Conservation (phyloP, 768 basidiomycete species). For the Pleurotus salmoneostramineus region DNA sequence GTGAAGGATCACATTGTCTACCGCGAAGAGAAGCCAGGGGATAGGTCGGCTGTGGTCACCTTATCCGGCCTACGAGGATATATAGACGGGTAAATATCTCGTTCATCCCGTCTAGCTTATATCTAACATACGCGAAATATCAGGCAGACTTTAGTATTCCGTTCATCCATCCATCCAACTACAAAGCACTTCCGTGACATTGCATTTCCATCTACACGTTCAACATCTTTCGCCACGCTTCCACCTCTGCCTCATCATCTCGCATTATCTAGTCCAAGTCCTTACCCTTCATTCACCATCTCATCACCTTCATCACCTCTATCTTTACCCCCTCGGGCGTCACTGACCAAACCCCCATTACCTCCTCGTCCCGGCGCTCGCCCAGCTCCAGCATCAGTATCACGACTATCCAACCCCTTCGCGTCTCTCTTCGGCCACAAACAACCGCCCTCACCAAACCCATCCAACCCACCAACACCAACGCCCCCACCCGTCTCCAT, state of each 20-base stretch:
- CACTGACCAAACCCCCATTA: slow-evolving; percentile 30
- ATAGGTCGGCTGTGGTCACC: slow-evolving; percentile 58
- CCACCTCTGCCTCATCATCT: slow-evolving; percentile 16
- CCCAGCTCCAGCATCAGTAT: slow-evolving; percentile 19
- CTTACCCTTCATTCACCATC: slow-evolving; percentile 7
- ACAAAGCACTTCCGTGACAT: slow-evolving; percentile 15
- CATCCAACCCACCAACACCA: slow-evolving; percentile 20
- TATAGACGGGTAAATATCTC: slow-evolving; percentile 44
- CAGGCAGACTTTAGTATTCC: slow-evolving; percentile 37
- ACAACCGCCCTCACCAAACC: slow-evolving; percentile 24
- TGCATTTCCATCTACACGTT: slow-evolving; percentile 25
- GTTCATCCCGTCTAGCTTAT: slow-evolving; percentile 4
- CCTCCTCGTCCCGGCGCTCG: slow-evolving; percentile 32
- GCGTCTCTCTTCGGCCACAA: slow-evolving; percentile 68
- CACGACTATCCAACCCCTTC: slow-evolving; percentile 70
- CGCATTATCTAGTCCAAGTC: background rate
- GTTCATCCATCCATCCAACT: slow-evolving; percentile 14
- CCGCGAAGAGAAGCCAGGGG: slow-evolving; percentile 47
- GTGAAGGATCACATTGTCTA: slow-evolving; percentile 81
- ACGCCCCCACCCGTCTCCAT: slow-evolving; percentile 25
- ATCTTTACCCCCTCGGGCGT: slow-evolving; percentile 6
- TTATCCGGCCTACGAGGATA: slow-evolving; percentile 81
- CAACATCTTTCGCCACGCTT: slow-evolving; percentile 33
- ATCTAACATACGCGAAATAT: background rate
- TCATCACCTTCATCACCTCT: slow-evolving; percentile 1